Evolutionary conservation across 164 flowering plant species (phyloP).

Genomic region (Vitis vinifera): DNA sequence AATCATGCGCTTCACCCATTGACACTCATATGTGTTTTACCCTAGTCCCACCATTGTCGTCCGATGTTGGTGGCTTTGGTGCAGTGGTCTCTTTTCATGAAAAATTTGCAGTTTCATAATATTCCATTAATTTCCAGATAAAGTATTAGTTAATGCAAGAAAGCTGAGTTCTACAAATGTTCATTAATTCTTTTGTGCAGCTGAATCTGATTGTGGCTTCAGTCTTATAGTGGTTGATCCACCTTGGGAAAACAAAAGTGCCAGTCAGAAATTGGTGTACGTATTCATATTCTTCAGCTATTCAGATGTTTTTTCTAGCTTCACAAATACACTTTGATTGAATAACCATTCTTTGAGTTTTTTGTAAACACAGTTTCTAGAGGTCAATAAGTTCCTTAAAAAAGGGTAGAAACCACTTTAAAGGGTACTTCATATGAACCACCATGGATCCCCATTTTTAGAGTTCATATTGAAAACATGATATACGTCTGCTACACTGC

Average conservation of each 20-base stretch:
- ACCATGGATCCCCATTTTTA: no score
- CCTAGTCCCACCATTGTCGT: no score
- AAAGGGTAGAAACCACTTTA: no score
- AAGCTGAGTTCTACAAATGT: neutral
- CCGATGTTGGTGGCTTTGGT: neutral
- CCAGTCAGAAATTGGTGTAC: conserved; percentile 69
- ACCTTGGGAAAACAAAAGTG: conserved; percentile 97
- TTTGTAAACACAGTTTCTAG: no score
- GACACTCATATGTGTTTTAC: no score
- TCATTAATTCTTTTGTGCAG: conserved; percentile 37
- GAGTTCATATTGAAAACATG: no score
- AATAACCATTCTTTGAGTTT: no score
- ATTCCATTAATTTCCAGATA: neutral
- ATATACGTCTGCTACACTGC: no score
- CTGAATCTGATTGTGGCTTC: conserved; percentile 55
- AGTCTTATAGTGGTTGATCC: conserved; percentile 90
- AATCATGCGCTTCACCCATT: neutral
- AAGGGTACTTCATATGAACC: no score
- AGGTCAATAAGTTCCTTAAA: no score
- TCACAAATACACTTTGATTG: no score
- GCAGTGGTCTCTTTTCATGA: neutral
- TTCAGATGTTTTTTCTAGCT: no score
- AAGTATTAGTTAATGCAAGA: neutral
- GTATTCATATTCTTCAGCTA: conserved; percentile 10
- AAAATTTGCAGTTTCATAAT: neutral